Evolutionary conservation across 768 basidiomycete species (phyloP), one percentile per base, ranked within the genome.

Genomic region (Boletellus sp.): DNA sequence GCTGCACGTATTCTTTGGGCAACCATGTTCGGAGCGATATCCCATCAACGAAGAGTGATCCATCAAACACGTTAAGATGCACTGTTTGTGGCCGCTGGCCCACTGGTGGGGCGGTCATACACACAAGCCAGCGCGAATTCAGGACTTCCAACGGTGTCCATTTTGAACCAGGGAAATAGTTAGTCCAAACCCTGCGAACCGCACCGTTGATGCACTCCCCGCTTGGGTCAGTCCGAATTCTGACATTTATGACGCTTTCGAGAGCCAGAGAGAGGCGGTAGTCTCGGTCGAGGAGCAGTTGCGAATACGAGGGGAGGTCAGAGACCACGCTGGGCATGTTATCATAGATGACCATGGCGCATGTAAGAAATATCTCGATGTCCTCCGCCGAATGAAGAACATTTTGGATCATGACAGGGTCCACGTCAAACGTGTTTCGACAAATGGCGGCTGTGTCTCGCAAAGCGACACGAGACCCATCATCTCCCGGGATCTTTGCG

Each of bases 31-130:
- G 52, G 3, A 69, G n/a, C 0, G 58, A 50, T 19, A 52, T 59
- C 3, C 59, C 67, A 6, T 69, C 45, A 3, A 63, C 52, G 11
- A 63, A 37, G 19, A 68, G 57, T 2, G 52, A 44, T 3, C 65
- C 67, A 10, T 58, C 31, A 6, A 78, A 51, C 3, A 79, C 32
- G 45, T 81, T 71, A 13, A 75, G 59, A 36, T 72, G 65, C 6
- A 79, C 62, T 15, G 17, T 41, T 42, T 71, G 70, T n/a, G 56
- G 52, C 28, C 22, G 17, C 45, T 12, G 26, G 13, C 31, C 59
- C 49, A n/a, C 36, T 50, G 42, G 40, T 3, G 47, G 11, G 6
- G 52, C 46, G 0, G 73, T 68, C 10, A 32, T 45, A 15, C 59
- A 65, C 5, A 31, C 46, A n/a, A 71, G 13, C 70, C 72, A 72